Base-by-base conservation (phyloP, 306 rosid genomes). In the Geum urbanum region DNA sequence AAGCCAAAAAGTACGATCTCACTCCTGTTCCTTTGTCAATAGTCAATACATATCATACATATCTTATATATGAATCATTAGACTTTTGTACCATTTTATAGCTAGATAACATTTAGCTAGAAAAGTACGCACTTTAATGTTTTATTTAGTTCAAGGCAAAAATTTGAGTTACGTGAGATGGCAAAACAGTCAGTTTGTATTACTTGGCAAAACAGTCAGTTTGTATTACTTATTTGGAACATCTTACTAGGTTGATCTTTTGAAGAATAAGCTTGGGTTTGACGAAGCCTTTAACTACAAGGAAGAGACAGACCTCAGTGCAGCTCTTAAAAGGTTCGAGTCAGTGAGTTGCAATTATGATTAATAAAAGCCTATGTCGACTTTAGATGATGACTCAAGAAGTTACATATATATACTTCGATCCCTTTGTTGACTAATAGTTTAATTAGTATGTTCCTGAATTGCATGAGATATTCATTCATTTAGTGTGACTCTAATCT, bases 211-310 rank as follows among this genome's bases (percentile, higher is more conserved):
- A 66, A 45, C 40, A 66, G 53, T 48, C 27, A 2, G 27, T 24
- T 0, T 24, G 27, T 24, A 24, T 24, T 24, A 18, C 48, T 66
- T 48, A 32, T 16, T 66, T 66, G 57, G 58, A 43, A 18, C 24
- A 18, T 14, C 4, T 70, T 44, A 24, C 50, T 64, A 84, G 87
- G 80, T 84, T 75, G 83, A 84, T 72, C 73, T 78, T 71, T 66
- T 84, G 77, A 84, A 79, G 81, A 72, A 69, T 53, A 78, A 84
- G 75, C 88, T 84, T 61, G 85, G 85, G 37, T 84, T 78, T 40
- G 76, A 84, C 58, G 85, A 83, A 24, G 96, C 89, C 20, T 84
- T 89, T 76, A 84, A 89, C 78, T 89, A 86, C 75, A 89, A 86
- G 83, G 83, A 84, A 71, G 91, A 82, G 80, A 57, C 67, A 11